A percentile compares a stretch with the other conserved stretches of the same genome.
These are phyloP conservation scores for Clonostachys rosea DNA, from an alignment of 2,329 filamentous ascomycete genomes.

Conservation along the genomic window DNA sequence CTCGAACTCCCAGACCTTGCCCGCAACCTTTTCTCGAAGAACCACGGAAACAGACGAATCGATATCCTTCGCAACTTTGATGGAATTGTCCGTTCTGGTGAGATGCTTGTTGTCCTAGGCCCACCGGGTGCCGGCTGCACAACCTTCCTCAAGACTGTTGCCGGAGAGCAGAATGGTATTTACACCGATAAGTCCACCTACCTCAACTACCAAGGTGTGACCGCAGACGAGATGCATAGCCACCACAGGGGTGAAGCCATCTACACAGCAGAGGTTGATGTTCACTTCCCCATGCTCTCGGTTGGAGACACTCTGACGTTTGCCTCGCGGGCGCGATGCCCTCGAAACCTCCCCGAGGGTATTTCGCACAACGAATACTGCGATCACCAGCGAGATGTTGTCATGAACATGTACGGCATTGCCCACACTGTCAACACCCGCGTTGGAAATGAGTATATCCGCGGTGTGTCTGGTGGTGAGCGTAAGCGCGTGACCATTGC, in stretches of 20 bases:
- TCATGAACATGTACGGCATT: constrained; percentile 51
- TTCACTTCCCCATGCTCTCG: constrained; percentile 54
- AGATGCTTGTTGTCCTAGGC: constrained; percentile 53
- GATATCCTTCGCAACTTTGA: constrained; percentile 46
- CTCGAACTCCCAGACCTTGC: constrained; percentile 33
- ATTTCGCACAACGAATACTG: constrained; percentile 32
- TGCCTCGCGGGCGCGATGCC: constrained; percentile 52
- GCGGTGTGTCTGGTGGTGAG: constrained; percentile 48
- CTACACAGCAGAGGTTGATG: constrained; percentile 62
- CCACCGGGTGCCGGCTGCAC: constrained; percentile 56
- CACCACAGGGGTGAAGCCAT: constrained; percentile 55
- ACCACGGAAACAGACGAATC: constrained; percentile 29
- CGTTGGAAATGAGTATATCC: constrained; percentile 49
- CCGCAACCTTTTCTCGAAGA: neutral
- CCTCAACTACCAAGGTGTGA: constrained; percentile 60
- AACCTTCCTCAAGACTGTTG: constrained; percentile 54
- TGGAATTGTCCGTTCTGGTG: constrained; percentile 46
- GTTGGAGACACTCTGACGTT: constrained; percentile 59
- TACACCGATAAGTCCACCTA: constrained; percentile 53
- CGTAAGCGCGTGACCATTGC: constrained; percentile 27
- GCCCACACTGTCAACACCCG: constrained; percentile 47
- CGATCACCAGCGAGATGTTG: constrained; percentile 43
- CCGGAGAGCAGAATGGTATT: constrained; percentile 61
- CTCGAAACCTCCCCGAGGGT: constrained; percentile 47
- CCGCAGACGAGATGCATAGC: constrained; percentile 51